Percentiles rank a stretch among this genome's conserved stretches.
phyloP scores from a whole-genome alignment of 257 asterid species.

The Vinca minor region DNA sequence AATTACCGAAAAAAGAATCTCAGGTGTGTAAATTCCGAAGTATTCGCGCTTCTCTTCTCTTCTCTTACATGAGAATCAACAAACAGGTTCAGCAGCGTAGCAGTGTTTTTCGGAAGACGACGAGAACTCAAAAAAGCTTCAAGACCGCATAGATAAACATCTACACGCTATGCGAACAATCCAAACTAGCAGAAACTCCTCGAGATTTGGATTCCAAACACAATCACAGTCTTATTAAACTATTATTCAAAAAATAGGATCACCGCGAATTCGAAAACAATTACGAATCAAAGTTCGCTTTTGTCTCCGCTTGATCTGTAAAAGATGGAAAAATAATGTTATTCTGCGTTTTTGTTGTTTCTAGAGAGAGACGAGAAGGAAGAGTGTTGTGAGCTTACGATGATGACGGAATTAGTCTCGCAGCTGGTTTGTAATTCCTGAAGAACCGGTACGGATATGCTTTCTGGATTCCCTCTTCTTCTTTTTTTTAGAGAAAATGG shows the following conservation, averaged over 20 bases:
- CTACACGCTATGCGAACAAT: neutral
- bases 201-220: neutral
- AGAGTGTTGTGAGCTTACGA: neutral
- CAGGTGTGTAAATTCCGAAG: neutral
- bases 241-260: constrained; percentile 7
- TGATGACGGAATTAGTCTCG: neutral
- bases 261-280: neutral
- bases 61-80: constrained; percentile 18
- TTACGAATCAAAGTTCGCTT: neutral
- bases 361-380: neutral
- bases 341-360: too few species aligned
- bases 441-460: neutral
- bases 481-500: too few species aligned
- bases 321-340: neutral
- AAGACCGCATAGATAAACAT: neutral
- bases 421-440: neutral
- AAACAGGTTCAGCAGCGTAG: neutral
- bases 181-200: neutral
- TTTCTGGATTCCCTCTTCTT: neutral
- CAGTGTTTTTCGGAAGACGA: neutral
- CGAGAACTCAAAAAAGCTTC: neutral
- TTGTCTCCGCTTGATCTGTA: constrained; percentile 2
- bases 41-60: too few species aligned
- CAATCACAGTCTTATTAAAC: neutral
- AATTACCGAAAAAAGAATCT: neutral